Evolutionary conservation across 805 yeast species (phyloP), one percentile per base, ranked within the genome.

Genomic region (Kazachstania martiniae): DNA sequence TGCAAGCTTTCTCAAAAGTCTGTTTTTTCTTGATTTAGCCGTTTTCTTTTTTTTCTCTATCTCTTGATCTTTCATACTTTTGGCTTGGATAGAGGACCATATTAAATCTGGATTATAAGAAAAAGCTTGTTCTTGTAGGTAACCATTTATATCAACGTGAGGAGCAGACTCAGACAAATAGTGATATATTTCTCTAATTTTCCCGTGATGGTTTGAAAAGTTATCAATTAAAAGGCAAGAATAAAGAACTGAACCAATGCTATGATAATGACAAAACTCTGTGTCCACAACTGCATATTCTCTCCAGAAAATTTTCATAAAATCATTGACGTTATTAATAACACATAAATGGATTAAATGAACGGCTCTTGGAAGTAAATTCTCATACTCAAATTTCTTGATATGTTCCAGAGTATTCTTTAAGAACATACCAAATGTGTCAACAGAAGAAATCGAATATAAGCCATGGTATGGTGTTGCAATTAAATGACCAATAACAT

Each of bases 1-100:
- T 41, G 78, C 81, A 49, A 89, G 71, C 37, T 78, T 83, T 1
- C 80, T 89, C 68, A 89, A 55, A 21, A 87, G 65, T 43, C 74
- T 78, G 1, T 68, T 70, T 43, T 75, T 79, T 41, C 87, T 72
- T 37, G 69, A 76, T 43, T 72, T 72, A 0, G 94, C 95, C 6
- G 70, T 42, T 25, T 70, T 62, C 53, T 78, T 82, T 60, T 78
- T 84, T 36, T 64, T 65, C 23, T 72, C 79, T 18, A 61, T 53
- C 21, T 70, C 78, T 9, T 59, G 63, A 24, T 53, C 58, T 19
- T 46, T 53, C 8, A 41, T 37, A 6, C 37, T 40, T 8, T 33
- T 41, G 12, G 28, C 27, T n/a, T 49, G 45, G 26, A 56, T 63
- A 2, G 51, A 29, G 2, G 42, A 38, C 43, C 45, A 42, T 10